Evolutionary conservation across 2,329 filamentous ascomycete species (phyloP), one percentile per base, ranked within the genome.

Genomic region (Fusarium continuum): DNA sequence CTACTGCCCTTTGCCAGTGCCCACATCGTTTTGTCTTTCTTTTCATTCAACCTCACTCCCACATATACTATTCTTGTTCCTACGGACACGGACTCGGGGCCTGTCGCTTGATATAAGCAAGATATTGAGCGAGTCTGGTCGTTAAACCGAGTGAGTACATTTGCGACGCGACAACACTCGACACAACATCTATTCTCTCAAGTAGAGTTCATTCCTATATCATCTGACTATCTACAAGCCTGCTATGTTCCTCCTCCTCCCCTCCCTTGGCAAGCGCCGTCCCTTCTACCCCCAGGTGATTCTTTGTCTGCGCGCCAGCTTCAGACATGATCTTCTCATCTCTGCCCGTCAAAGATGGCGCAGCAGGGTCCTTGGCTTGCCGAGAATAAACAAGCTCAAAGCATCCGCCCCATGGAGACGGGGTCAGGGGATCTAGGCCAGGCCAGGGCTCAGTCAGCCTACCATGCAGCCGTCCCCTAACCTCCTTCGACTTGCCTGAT

Each of bases 391-490:
- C 46, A 60, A 64, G 59, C 60, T 61, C 48, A 55, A 60, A 55
- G 48, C 45, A 55, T 31, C 50, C 39, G 29, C 31, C 26, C 51
- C 44, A 48, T 48, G 29, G 23, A 35, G 35, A 58, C 19, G 38
- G 19, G 38, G 63, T 63, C 64, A 64, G 61, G 64, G 41, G 17
- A 54, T 55, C 59, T 45, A 60, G 49, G 39, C 54, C 39, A 50
- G 61, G 50, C 39, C 44, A 39, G 44, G 46, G 49, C 39, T 46
- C 36, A 56, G 63, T 66, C 58, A 61, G 63, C 63, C 63, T 60
- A 43, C 35, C 38, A 50, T 47, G 41, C 54, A 52, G 54, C 50
- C 64, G 54, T 50, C 23, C 49, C 32, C 41, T 26, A 48, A 35
- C 16, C 32, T 48, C 47, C 31, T 40, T 35, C 36, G 31, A 44